These are phyloP conservation scores for Calonectria pseudoreteaudii DNA, from an alignment of 2,329 filamentous ascomycete genomes.

Conservation along the genomic window DNA sequence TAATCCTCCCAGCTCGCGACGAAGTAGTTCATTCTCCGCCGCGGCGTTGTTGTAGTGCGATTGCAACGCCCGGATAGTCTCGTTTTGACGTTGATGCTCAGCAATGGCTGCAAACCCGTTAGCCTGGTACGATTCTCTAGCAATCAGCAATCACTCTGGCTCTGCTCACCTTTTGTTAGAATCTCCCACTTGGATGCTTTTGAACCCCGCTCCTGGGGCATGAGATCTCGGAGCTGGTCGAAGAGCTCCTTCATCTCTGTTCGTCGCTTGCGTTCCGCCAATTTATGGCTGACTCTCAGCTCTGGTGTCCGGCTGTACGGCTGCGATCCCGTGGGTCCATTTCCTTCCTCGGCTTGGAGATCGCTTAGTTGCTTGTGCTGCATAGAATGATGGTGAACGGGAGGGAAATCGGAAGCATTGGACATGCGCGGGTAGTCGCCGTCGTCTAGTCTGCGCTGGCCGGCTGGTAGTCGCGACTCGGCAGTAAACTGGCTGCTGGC, in stretches of 20 bases:
- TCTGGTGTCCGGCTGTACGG: conserved; percentile 88
- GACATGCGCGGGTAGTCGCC: conserved; percentile 63
- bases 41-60: conserved; percentile 56
- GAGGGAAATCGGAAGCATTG: conserved; percentile 66
- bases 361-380: conserved; percentile 80
- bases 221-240: conserved; percentile 80
- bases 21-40: conserved; percentile 60
- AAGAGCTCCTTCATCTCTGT: conserved; percentile 93
- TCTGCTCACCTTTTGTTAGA: conserved; percentile 78
- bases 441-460: conserved; percentile 80
- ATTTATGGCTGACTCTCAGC: conserved; percentile 84
- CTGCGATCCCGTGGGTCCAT: conserved; percentile 67
- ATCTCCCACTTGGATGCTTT: conserved; percentile 95
- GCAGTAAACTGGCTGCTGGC: conserved; percentile 84
- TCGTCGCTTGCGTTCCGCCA: conserved; percentile 84
- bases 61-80: conserved; percentile 60
- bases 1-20: conserved; percentile 61
- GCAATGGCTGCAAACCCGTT: conserved; percentile 63
- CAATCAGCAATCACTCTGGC: background rate
- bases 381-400: conserved; percentile 79
- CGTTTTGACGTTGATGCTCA: conserved; percentile 68
- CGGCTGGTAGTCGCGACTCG: conserved; percentile 77
- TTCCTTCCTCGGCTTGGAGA: conserved; percentile 69
- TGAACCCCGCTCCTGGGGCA: conserved; percentile 83
- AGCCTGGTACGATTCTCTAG: conserved; percentile 16